Evolutionary conservation across 106 monocot species (phyloP).

Genomic region (Dendrobium nobile): DNA sequence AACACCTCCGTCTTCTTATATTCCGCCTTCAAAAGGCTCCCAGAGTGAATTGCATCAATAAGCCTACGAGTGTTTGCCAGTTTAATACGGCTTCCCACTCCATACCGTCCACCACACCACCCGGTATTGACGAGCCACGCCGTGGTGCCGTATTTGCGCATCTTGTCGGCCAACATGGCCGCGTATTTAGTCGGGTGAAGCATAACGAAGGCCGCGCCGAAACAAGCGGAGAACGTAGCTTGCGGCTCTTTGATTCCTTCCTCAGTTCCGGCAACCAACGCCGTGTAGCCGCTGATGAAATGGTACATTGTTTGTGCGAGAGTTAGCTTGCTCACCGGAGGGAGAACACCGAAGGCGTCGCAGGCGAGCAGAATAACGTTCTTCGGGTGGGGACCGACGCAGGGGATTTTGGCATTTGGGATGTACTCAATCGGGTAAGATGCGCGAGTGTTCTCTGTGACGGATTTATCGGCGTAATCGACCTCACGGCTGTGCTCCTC

Average conservation of each 20-base stretch:
- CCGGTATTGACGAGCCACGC: slow-evolving; percentile 61
- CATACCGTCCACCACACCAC: slow-evolving; percentile 98
- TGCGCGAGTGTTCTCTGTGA: slow-evolving; percentile 95
- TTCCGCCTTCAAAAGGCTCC: slow-evolving; percentile 53
- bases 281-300: slow-evolving; percentile 51
- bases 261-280: slow-evolving; percentile 46
- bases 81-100: slow-evolving; percentile 81
- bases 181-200: slow-evolving; percentile 43
- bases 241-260: slow-evolving; percentile 49
- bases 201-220: slow-evolving; percentile 47
- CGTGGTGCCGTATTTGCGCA: slow-evolving; percentile 36
- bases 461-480: slow-evolving; percentile 76
- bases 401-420: slow-evolving; percentile 87
- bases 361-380: slow-evolving; percentile 68
- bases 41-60: slow-evolving; percentile 88
- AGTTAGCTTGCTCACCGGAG: slow-evolving; percentile 45
- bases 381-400: slow-evolving; percentile 85
- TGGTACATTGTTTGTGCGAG: slow-evolving; percentile 57
- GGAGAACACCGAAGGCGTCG: slow-evolving; percentile 46
- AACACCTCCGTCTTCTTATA: slow-evolving; percentile 76
- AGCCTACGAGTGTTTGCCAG: slow-evolving; percentile 67
- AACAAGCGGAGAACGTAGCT: slow-evolving; percentile 49
- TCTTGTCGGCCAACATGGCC: slow-evolving; percentile 47
- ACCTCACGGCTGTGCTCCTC: slow-evolving; percentile 86
- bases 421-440: slow-evolving; percentile 92